A percentile compares a stretch with the other conserved stretches of the same genome.
These are phyloP conservation scores for Thielaviopsis euricoi DNA, from an alignment of 2,329 filamentous ascomycete species.

Conservation along the genomic window DNA sequence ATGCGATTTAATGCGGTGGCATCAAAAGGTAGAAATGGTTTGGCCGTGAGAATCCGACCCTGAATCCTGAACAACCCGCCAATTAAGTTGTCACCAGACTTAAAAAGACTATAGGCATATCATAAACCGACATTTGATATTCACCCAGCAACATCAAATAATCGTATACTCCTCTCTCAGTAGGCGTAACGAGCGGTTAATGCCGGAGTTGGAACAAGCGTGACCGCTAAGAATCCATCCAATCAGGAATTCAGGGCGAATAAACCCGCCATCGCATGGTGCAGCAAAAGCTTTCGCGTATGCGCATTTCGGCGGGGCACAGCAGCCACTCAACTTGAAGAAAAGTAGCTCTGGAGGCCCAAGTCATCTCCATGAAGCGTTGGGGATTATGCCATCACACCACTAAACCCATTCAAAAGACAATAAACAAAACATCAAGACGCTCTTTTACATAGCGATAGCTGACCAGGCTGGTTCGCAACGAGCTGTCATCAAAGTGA, in stretches of 20 bases:
- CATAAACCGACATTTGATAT: neutral
- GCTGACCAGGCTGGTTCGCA: conserved; percentile 10
- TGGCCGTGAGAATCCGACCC: neutral
- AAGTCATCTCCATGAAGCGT: conserved; percentile 1
- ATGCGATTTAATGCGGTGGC: neutral
- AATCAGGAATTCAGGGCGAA: neutral
- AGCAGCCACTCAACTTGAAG: neutral
- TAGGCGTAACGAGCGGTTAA: neutral
- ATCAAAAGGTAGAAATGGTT: neutral
- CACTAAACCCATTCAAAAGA: neutral
- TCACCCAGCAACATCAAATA: conserved; percentile 3
- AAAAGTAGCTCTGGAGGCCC: neutral
- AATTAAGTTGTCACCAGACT: neutral
- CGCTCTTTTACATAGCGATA: conserved; percentile 9
- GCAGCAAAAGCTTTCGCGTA: neutral
- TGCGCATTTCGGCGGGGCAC: neutral
- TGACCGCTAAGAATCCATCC: neutral
- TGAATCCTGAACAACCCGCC: neutral
- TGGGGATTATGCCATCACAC: conserved; percentile 1
- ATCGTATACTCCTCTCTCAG: neutral
- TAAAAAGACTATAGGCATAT: neutral
- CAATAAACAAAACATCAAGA: neutral
- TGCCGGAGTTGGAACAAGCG: neutral
- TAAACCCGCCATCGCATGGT: neutral
- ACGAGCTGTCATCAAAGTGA: neutral